Evolutionary conservation across 1,284 basidiomycete genomes (phyloP), one percentile per base, ranked within the genome.

Genomic region (Rhizoctonia solani): DNA sequence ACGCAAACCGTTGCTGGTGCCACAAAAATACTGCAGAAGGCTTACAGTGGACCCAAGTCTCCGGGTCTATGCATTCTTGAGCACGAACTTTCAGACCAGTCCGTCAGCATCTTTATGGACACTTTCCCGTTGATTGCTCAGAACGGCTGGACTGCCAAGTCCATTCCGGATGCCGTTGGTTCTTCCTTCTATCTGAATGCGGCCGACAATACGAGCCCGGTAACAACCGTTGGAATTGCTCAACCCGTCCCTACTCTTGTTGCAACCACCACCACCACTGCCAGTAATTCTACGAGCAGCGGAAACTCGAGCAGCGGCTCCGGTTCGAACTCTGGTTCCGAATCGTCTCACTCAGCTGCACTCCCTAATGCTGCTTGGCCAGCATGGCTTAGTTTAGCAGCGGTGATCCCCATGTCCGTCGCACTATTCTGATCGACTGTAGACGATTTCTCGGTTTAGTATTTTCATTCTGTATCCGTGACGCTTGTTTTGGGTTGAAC

Each of bases 41-140:
- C 63, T 34, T 66, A 68, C 42, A 39, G 46, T n/a, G 66, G 66
- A 2, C 54, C 68, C 66, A 74, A 74, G 70, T 68, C 68, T 5
- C 73, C 72, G 23, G 78, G 78, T 44, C 71, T 79, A 8, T 55
- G 37, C 75, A 79, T 78, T 52, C 77, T 81, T 53, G 76, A 80
- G 71, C 80, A 81, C 74, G 80, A 81, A 71, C 69, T 77, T 8
- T 73, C 74, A 11, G 66, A 71, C 6, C 66, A 71, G n/a, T 72
- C 77, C 16, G 74, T 81, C 54, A 59, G 70, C n/a, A 74, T 75
- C n/a, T 80, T 80, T 74, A 76, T 77, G 55, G 59, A 72, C 55
- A 77, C 74, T 23, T 80, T 73, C 71, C 74, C 74, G 2, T 67
- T 69, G 32, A 73, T 78, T 54, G 68, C 73, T 21, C 66, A 69